Percentiles rank a stretch among this genome's conserved stretches.
These are phyloP conservation scores for Eimeria falciformis DNA, from an alignment of 169 alveolate species.

Conservation along the genomic window DNA sequence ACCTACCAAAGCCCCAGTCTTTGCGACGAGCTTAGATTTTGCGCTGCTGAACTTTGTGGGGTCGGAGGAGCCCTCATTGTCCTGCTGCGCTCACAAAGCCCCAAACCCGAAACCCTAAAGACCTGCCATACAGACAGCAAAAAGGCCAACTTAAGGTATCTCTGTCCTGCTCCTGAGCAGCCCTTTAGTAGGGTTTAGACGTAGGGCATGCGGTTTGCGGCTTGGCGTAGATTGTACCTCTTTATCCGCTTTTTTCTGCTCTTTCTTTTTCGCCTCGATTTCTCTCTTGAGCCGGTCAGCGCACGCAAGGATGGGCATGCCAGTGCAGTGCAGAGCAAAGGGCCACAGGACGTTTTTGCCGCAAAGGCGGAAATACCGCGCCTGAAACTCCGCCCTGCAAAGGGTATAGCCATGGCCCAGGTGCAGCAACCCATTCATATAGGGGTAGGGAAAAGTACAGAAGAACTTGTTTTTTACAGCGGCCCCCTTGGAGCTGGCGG, in stretches of 20 bases:
- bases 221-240: constrained; percentile 46
- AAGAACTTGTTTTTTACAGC: constrained; percentile 90
- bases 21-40: constrained; percentile 17
- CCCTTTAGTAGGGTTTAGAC: background rate
- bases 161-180: no score
- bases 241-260: constrained; percentile 43
- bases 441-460: constrained; percentile 99
- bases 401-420: constrained; percentile 99
- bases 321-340: constrained; percentile 99
- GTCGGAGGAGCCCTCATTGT: background rate
- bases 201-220: background rate
- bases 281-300: constrained; percentile 76
- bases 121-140: no score
- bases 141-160: no score
- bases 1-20: constrained; percentile 25
- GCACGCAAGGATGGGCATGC: constrained; percentile 72
- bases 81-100: background rate
- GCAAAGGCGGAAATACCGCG: constrained; percentile 95
- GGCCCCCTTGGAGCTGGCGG: background rate
- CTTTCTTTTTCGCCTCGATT: constrained; percentile 1
- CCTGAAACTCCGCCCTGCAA: constrained; percentile 97
- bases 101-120: constrained; percentile 38
- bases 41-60: constrained; percentile 53
- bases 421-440: constrained; percentile 99
- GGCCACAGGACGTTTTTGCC: constrained; percentile 98